phyloP scores from a whole-genome alignment of 768 basidiomycete genomes.

The Infundibulicybe gibba region DNA sequence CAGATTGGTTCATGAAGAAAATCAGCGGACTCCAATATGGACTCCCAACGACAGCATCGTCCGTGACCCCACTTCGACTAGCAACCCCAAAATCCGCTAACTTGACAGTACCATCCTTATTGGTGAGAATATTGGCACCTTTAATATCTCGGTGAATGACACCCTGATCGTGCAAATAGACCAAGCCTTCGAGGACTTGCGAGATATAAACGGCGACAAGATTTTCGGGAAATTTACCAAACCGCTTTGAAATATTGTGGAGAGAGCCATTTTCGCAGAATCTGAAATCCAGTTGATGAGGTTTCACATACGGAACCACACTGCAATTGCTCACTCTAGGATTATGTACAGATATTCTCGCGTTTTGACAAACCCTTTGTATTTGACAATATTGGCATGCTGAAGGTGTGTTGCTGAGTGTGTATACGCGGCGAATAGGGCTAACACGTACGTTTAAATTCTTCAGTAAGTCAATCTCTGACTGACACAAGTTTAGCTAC shows the following conservation, averaged over 20 bases:
- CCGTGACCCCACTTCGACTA: conserved; percentile 69
- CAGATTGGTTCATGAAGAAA: neutral
- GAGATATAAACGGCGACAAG: conserved; percentile 96
- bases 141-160: conserved; percentile 99
- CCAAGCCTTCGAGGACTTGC: conserved; percentile 92
- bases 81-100: conserved; percentile 99
- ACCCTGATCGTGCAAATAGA: conserved; percentile 98
- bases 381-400: conserved; percentile 98
- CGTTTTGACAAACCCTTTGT: conserved; percentile 97
- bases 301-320: neutral
- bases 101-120: conserved; percentile 98
- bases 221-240: conserved; percentile 97
- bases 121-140: conserved; percentile 97
- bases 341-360: conserved; percentile 95
- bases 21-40: conserved; percentile 91
- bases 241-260: conserved; percentile 92
- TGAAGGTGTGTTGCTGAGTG: conserved; percentile 19
- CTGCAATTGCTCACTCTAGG: conserved; percentile 62
- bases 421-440: neutral
- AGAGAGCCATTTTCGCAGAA: conserved; percentile 99
- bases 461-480: conserved; percentile 96
- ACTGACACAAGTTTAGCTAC: conserved; percentile 43
- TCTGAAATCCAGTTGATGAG: conserved; percentile 27
- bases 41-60: conserved; percentile 93
- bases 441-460: conserved; percentile 76